Conservation (phyloP, 2,329 filamentous ascomycete genomes). For the Aspergillus sergii region DNA sequence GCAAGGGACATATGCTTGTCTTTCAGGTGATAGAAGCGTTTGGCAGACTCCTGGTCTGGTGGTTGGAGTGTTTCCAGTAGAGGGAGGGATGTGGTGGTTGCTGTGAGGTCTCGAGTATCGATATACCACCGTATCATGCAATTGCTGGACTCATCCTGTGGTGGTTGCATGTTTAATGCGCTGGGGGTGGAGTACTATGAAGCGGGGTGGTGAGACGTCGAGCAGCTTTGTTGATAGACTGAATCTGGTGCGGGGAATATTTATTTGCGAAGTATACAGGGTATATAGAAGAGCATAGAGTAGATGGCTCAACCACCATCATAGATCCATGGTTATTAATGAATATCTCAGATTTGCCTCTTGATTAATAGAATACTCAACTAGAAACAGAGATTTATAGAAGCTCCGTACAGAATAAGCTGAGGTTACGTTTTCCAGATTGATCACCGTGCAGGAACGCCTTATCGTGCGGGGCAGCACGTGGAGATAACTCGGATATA, state of each 20-base stretch:
- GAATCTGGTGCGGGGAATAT: not conserved
- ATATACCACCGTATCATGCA: slow-evolving; percentile 47
- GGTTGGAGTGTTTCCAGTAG: slow-evolving; percentile 43
- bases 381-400: not conserved
- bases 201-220: not conserved
- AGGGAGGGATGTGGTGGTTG: slow-evolving; percentile 35
- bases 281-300: not conserved
- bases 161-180: not conserved
- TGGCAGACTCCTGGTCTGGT: slow-evolving; percentile 54
- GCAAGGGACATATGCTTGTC: slow-evolving; percentile 64
- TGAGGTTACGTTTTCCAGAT: not conserved
- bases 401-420: not conserved
- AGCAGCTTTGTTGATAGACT: not conserved
- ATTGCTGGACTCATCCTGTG: not conserved
- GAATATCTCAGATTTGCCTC: not conserved
- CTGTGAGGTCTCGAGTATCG: slow-evolving; percentile 42
- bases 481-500: slow-evolving; percentile 26
- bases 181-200: not conserved
- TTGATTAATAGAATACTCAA: not conserved
- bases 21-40: slow-evolving; percentile 54
- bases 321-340: not conserved
- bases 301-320: not conserved
- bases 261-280: not conserved
- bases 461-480: slow-evolving; percentile 22
- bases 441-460: not conserved